Conservation (phyloP, 371 early-diverging fungal species). For the Blakeslea trispora region DNA sequence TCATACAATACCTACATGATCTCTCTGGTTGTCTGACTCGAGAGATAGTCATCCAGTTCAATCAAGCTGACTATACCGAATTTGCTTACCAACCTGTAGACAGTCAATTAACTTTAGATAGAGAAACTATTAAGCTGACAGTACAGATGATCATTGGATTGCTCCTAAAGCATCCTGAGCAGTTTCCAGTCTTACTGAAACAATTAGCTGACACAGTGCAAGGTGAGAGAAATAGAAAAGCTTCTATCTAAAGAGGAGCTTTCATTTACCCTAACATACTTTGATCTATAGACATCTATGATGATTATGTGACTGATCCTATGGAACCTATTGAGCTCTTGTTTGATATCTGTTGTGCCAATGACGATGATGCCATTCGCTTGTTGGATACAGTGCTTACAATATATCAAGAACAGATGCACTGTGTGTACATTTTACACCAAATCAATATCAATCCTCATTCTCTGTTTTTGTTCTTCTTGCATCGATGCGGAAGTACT, state of each 20-base stretch:
- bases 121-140: conserved; percentile 4
- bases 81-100: conserved; percentile 7
- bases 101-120: neutral
- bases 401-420: conserved; percentile 10
- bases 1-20: conserved; percentile 3
- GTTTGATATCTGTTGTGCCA: conserved; percentile 23
- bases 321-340: neutral
- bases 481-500: conserved; percentile 17
- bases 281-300: no score
- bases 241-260: no score
- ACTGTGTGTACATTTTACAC: conserved; percentile 1
- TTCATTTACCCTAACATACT: no score
- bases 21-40: no score
- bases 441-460: conserved; percentile 20
- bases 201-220: no score
- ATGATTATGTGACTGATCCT: no score
- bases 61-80: conserved; percentile 21
- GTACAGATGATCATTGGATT: conserved; percentile 1
- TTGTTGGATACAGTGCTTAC: conserved; percentile 7
- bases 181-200: neutral
- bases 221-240: neutral
- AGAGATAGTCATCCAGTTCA: conserved; percentile 6
- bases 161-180: neutral
- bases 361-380: conserved; percentile 18
- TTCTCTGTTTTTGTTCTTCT: conserved; percentile 17